Percentiles rank a stretch among this genome's conserved stretches.
Conservation (phyloP, 2,329 filamentous ascomycete species). For the Ophiostoma quercus region DNA sequence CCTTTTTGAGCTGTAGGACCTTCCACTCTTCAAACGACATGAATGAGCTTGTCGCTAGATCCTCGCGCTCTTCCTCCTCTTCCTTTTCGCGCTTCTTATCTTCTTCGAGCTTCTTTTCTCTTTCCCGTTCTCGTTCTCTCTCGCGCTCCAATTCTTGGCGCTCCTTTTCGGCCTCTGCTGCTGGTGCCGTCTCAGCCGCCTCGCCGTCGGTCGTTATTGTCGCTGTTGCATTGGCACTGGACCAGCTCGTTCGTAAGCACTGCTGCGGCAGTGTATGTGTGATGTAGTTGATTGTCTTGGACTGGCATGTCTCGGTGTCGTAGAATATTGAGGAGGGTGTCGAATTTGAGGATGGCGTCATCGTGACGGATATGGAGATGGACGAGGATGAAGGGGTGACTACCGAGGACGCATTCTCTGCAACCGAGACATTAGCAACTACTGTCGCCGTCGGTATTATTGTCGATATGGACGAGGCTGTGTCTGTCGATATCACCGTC, state of each 20-base stretch:
- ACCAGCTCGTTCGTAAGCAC: constrained; percentile 63
- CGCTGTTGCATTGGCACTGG: constrained; percentile 32
- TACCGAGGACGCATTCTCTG: neutral
- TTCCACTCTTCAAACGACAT: constrained; percentile 99
- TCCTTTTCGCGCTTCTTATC: constrained; percentile 21
- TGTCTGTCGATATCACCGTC: neutral
- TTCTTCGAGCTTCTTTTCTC: neutral
- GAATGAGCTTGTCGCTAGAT: constrained; percentile 62
- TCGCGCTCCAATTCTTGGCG: constrained; percentile 3
- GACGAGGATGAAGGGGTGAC: neutral
- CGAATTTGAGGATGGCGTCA: constrained; percentile 12
- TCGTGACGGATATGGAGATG: constrained; percentile 17
- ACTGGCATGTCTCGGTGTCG: constrained; percentile 45
- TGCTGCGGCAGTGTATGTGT: constrained; percentile 72
- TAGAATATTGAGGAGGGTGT: constrained; percentile 4
- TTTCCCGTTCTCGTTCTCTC: neutral
- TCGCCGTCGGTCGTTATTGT: constrained; percentile 12
- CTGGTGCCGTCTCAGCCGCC: constrained; percentile 10
- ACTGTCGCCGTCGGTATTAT: neutral
- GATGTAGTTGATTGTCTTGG: constrained; percentile 72
- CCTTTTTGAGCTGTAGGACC: constrained; percentile 80
- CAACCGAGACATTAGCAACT: no score
- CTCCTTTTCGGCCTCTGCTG: constrained; percentile 10
- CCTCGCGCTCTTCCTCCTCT: constrained; percentile 34
- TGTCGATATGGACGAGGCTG: constrained; percentile 1